phyloP scores from a whole-genome alignment of 139 green algal species.

The Edaphochlamys debaryana region DNA sequence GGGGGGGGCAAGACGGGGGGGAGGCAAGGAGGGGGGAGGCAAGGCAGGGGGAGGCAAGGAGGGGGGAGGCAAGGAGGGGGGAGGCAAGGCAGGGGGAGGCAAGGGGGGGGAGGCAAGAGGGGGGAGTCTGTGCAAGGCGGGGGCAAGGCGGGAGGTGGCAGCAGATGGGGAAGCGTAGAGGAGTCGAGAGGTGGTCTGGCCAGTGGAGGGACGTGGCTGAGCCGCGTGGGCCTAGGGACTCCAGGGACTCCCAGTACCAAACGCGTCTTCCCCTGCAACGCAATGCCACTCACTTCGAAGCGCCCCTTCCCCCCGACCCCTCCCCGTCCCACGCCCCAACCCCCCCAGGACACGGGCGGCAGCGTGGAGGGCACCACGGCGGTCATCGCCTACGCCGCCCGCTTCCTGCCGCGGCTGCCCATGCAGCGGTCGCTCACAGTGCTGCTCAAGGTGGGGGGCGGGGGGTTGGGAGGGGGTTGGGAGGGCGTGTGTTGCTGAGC shows the following conservation, averaged over 20 bases:
- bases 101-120: background rate
- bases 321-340: background rate
- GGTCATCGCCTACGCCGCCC: slow-evolving; percentile 74
- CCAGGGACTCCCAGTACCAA: no score
- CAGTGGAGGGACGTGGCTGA: no score
- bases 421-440: slow-evolving; percentile 67
- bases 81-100: background rate
- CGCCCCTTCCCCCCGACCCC: background rate
- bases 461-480: background rate
- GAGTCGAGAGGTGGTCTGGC: no score
- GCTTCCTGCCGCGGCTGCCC: slow-evolving; percentile 67
- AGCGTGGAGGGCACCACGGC: slow-evolving; percentile 49
- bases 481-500: background rate
- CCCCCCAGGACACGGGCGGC: slow-evolving; percentile 4
- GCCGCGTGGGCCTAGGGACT: no score
- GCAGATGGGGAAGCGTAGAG: no score
- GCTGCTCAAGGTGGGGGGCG: slow-evolving; percentile 54
- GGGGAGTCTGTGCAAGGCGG: no score
- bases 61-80: background rate
- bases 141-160: no score
- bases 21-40: background rate
- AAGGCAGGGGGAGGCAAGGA: background rate
- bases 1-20: no score
- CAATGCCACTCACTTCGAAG: no score
- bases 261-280: no score